Conservation (phyloP, 1,139 yeast species). For the Suhomyces anneliseae region DNA sequence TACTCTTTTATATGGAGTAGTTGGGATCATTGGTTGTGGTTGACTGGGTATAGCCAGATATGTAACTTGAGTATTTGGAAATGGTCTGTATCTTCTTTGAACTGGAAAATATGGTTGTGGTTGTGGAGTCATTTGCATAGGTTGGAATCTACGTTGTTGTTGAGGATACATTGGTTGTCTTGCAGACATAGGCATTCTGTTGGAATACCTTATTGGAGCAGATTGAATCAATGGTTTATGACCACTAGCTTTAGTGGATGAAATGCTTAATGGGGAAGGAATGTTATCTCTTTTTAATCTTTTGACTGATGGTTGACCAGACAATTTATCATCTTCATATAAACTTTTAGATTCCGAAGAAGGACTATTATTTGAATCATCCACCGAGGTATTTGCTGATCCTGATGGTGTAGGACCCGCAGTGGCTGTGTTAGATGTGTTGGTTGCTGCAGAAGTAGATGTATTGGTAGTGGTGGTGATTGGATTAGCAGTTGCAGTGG, state of each 20-base stretch:
- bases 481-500: background rate
- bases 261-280: slow-evolving; percentile 42
- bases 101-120: slow-evolving; percentile 10
- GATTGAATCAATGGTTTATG: slow-evolving; percentile 39
- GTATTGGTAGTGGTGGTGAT: background rate
- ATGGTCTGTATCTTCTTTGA: slow-evolving; percentile 14
- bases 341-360: slow-evolving; percentile 1
- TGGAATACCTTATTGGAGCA: slow-evolving; percentile 39
- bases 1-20: slow-evolving; percentile 10
- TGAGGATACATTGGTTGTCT: slow-evolving; percentile 10
- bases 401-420: slow-evolving; percentile 2
- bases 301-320: slow-evolving; percentile 30
- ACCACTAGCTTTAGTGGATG: slow-evolving; percentile 11
- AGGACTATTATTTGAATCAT: background rate
- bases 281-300: slow-evolving; percentile 45
- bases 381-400: slow-evolving; percentile 6
- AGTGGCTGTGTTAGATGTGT: background rate
- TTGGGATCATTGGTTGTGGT: slow-evolving; percentile 1
- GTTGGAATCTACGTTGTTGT: background rate
- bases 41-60: slow-evolving; percentile 12
- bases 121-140: background rate
- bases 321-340: slow-evolving; percentile 17
- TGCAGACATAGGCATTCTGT: slow-evolving; percentile 7
- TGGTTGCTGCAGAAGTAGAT: background rate
- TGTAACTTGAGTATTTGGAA: slow-evolving; percentile 17